phyloP scores from a whole-genome alignment of 345 rosid genomes.

The Gossypium turneri region DNA sequence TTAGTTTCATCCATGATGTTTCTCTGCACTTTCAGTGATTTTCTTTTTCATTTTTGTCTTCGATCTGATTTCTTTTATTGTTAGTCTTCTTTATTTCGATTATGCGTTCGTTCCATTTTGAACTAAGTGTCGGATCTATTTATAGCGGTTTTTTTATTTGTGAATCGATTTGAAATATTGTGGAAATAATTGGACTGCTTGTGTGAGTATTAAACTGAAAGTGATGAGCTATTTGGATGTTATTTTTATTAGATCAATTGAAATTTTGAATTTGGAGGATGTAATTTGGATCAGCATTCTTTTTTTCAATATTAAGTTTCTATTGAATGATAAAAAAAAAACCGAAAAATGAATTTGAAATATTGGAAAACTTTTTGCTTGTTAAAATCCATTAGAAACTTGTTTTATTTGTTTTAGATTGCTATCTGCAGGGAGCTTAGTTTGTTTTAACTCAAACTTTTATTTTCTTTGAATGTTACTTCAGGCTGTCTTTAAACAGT shows the following conservation, averaged over 20 bases:
- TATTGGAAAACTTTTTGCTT: background rate
- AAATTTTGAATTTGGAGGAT: background rate
- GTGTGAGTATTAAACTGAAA: conserved; percentile 3
- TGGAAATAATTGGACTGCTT: background rate
- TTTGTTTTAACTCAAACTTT: background rate
- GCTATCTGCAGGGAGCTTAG: background rate
- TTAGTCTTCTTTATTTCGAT: conserved; percentile 5
- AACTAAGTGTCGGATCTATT: conserved; percentile 15
- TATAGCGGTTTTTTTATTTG: background rate
- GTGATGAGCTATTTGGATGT: conserved; percentile 1
- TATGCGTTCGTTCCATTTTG: background rate
- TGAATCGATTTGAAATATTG: background rate
- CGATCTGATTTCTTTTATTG: conserved; percentile 12
- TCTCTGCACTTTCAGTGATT: background rate
- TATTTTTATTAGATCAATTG: background rate
- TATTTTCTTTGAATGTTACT: conserved; percentile 14
- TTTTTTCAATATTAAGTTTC: background rate
- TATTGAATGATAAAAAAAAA: background rate
- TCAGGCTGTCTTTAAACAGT: conserved; percentile 91
- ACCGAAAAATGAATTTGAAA: background rate
- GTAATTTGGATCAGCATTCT: too few relatives aligned
- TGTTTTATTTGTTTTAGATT: conserved; percentile 12
- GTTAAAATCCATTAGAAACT: conserved; percentile 15
- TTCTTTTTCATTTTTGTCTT: background rate
- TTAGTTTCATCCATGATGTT: conserved; percentile 14